Base-by-base conservation (phyloP, 371 early-diverging fungal genomes). In the Mortierella sp. region DNA sequence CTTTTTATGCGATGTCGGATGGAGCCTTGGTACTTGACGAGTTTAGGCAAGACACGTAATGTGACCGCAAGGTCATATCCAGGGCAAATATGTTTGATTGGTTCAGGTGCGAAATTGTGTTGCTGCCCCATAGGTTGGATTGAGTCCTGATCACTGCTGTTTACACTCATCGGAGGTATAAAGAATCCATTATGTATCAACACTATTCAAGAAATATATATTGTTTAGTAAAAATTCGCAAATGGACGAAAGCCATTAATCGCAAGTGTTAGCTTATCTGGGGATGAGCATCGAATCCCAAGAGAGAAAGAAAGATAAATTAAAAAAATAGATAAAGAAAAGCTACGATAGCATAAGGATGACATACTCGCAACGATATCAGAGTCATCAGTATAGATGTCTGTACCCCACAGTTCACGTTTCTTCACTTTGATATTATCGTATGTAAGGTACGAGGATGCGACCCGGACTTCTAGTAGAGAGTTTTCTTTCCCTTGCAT, bases 311-410 rank as follows among this genome's bases (percentile, higher is more conserved):
- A n/a, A n/a, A n/a, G n/a, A n/a, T n/a, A n/a, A n/a, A n/a, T n/a
- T n/a, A n/a, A n/a, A n/a, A n/a, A n/a, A n/a, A n/a, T n/a, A n/a
- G n/a, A n/a, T n/a, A n/a, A n/a, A n/a, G n/a, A n/a, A n/a, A n/a
- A n/a, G n/a, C n/a, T 47, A 47, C 7, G 40, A 17, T 22, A n/a
- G 3, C 40, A 53, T 17, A n/a, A n/a, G n/a, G 34, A 19, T 35
- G 2, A 68, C 66, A 34, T 85, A 93, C 94, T 92, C 15, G 94
- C 91, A 28, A 96, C 94, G 32, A 95, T 84, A 68, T 96, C 96
- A 0, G 95, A 94, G 76, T 96, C 96, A 68, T 96, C 96, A 0
- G 94, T 92, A 72, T 96, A 96, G 22, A 96, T 82, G 64, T 93
- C 94, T 1, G 96, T 95, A 7, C 96, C 96, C 96, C 96, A 96